Evolutionary conservation across 176 grass and related monocot genomes (phyloP), one percentile per base, ranked within the genome.

Genomic region (Oryza brachyantha): DNA sequence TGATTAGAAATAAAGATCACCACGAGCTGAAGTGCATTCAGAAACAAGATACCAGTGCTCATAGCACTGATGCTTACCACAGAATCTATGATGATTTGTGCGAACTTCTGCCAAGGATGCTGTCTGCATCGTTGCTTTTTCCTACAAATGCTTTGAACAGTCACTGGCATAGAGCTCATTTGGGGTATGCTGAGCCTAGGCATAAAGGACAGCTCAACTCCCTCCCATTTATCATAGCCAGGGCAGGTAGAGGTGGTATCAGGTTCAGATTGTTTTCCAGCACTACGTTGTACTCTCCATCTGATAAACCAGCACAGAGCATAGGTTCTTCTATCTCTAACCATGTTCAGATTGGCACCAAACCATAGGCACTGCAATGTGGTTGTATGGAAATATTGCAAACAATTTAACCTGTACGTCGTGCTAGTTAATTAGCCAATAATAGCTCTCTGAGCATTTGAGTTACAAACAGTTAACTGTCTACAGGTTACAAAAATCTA

Each of bases 401-500:
- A 5, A 74, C 61, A 83, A 43, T 71, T 37, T 28, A 31, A 43
- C 2, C 54, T 66, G 75, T 57, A 66, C 58, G 1, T 29, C 26
- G 10, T 41, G 19, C 4, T 40, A 52, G 6, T 77, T 21, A 69
- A 39, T 37, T 52, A 10, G n/a, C 64, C 34, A 65, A 73, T 73
- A 41, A 14, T n/a, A n/a, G n/a, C 48, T 62, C 5, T 16, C 1
- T 10, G 11, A 32, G 3, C 6, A 54, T 68, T 61, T 27, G 54
- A 40, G 57, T 82, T 71, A 82, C 78, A 86, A 13, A 64, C 26
- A 38, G 19, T 62, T 76, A 24, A 64, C n/a, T 35, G 35, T 64
- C 64, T 55, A 80, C 22, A 74, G 24, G 54, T 38, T 80, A 61
- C 32, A 64, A 76, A 77, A 57, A 72, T 57, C 45, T 35, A 42